These are phyloP conservation scores for Toxicodendron radicans DNA, from an alignment of 345 rosid species.

Conservation along the genomic window DNA sequence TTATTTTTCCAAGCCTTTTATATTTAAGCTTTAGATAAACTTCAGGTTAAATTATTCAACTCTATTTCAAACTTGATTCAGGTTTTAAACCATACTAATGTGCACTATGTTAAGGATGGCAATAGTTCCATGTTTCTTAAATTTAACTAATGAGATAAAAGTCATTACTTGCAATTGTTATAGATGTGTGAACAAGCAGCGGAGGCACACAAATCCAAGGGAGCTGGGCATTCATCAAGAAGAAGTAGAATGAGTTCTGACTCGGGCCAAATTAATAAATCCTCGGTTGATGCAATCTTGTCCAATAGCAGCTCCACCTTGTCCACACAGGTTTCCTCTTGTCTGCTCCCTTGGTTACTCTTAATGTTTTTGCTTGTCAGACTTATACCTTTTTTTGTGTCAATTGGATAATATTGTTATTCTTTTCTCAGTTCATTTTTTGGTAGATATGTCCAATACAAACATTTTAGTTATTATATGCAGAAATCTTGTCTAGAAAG, in stretches of 20 bases:
- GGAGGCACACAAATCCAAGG: constrained; percentile 87
- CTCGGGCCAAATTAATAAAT: constrained; percentile 56
- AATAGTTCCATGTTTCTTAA: constrained; percentile 3
- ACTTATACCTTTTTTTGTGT: not conserved
- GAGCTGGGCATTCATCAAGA: constrained; percentile 57
- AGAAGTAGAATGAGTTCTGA: constrained; percentile 69
- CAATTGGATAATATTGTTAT: not conserved
- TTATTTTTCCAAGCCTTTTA: constrained; percentile 1
- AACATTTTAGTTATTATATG: not conserved
- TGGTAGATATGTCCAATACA: not conserved
- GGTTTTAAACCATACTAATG: not conserved
- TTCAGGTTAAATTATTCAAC: not conserved
- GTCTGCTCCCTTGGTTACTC: not conserved
- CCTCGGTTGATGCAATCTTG: constrained; percentile 91
- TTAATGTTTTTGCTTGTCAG: not conserved
- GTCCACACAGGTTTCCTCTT: constrained; percentile 57
- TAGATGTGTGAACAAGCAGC: constrained; percentile 99
- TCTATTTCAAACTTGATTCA: not conserved
- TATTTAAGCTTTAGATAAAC: not conserved
- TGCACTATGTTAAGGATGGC: not conserved
- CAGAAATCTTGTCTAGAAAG: not conserved
- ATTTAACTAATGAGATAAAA: not conserved
- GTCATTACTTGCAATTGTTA: constrained; percentile 20
- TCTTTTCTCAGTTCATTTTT: not conserved
- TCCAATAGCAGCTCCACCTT: constrained; percentile 48